Conservation (phyloP, 306 rosid species). For the Pyrus bretschneideri region DNA sequence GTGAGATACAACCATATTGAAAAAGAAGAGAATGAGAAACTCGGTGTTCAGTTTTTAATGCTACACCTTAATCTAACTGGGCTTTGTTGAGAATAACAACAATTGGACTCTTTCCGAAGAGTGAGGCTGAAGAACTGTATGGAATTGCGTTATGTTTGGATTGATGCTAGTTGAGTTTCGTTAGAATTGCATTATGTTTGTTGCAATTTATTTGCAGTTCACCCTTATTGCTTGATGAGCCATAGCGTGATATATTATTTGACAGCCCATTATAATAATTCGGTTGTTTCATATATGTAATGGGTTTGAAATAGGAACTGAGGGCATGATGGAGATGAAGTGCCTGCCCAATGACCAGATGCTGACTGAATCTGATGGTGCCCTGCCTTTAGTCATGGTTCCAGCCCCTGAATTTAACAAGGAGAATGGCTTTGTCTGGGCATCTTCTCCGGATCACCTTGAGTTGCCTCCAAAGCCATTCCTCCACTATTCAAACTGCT, state of each 20-base stretch:
- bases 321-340: slow-evolving; percentile 44
- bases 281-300: background rate
- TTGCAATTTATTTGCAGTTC: background rate
- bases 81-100: background rate
- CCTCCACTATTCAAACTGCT: slow-evolving; percentile 78
- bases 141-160: background rate
- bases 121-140: background rate
- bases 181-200: background rate
- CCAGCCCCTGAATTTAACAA: slow-evolving; percentile 64
- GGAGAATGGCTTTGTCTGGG: slow-evolving; percentile 78
- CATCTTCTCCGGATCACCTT: slow-evolving; percentile 80
- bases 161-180: background rate
- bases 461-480: slow-evolving; percentile 78
- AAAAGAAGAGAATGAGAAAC: background rate
- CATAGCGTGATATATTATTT: background rate
- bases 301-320: slow-evolving; percentile 44
- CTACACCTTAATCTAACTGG: background rate
- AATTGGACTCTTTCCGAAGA: background rate
- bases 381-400: slow-evolving; percentile 76
- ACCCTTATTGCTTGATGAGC: background rate
- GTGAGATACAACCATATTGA: slow-evolving; percentile 1
- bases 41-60: background rate
- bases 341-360: slow-evolving; percentile 56
- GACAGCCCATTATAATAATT: background rate
- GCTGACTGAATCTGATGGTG: slow-evolving; percentile 47